Conservation (phyloP, 768 basidiomycete species). For the Leccinellum albellum region DNA sequence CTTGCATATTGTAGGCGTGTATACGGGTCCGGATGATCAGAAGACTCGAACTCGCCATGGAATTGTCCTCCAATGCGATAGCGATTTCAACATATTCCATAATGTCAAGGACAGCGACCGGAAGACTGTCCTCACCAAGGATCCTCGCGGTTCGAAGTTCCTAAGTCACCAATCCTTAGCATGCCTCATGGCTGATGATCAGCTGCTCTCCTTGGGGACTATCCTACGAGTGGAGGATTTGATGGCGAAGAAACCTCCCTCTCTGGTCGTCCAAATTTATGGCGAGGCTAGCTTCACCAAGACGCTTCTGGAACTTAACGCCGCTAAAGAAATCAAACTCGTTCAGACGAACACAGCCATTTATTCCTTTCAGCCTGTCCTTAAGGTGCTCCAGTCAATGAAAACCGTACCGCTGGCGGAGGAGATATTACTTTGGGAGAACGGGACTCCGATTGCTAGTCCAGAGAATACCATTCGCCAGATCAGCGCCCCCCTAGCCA, state of each 20-base stretch:
- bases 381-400: conserved; percentile 51
- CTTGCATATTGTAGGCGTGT: conserved; percentile 35
- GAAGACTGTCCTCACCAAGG: conserved; percentile 35
- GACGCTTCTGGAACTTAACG: conserved; percentile 39
- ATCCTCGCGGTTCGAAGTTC: conserved; percentile 33
- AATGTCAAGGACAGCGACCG: conserved; percentile 35
- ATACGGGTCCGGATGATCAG: conserved; percentile 27
- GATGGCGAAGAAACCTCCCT: conserved; percentile 44
- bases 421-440: conserved; percentile 55
- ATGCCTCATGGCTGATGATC: conserved; percentile 46
- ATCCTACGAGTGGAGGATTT: conserved; percentile 53
- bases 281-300: conserved; percentile 37
- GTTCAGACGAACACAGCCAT: conserved; percentile 59
- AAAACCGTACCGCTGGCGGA: conserved; percentile 41
- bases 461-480: conserved; percentile 4
- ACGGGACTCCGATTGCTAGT: conserved; percentile 14
- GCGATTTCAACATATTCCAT: conserved; percentile 38
- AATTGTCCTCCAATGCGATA: conserved; percentile 34
- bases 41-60: conserved; percentile 39
- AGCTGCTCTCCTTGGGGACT: conserved; percentile 50
- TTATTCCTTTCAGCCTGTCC: conserved; percentile 60
- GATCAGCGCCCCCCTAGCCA: conserved; percentile 30
- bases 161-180: conserved; percentile 53
- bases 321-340: conserved; percentile 37
- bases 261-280: conserved; percentile 52